A percentile compares a stretch with the other conserved stretches of the same genome.
Evolutionary conservation across 441 rosid species (phyloP).

Genomic region (Arabidopsis lyrata): DNA sequence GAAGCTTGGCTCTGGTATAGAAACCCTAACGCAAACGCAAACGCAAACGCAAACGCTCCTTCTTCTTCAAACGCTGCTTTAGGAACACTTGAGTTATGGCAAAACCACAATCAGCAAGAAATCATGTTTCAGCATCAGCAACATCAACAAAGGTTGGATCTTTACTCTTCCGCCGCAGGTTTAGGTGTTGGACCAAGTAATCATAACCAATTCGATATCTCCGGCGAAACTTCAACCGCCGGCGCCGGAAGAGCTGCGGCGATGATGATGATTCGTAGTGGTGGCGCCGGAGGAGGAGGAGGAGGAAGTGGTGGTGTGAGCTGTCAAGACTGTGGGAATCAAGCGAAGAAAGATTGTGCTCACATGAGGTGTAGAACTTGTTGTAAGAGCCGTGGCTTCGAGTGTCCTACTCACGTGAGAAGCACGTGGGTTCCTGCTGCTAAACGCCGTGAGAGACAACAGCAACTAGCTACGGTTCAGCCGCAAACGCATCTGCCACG

Average conservation of each 20-base stretch:
- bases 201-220: conserved; percentile 55
- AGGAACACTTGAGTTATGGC: conserved; percentile 70
- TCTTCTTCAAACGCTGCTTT: conserved; percentile 44
- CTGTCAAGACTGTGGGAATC: conserved; percentile 90
- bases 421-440: conserved; percentile 97
- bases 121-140: conserved; percentile 54
- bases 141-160: conserved; percentile 67
- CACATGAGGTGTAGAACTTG: conserved; percentile 94
- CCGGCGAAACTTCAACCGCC: conserved; percentile 56
- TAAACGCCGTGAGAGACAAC: conserved; percentile 85
- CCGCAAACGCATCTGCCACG: conserved; percentile 40
- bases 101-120: conserved; percentile 60
- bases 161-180: conserved; percentile 72
- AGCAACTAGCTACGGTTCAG: conserved; percentile 52
- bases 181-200: conserved; percentile 73
- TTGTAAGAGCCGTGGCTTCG: conserved; percentile 93
- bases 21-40: conserved; percentile 53
- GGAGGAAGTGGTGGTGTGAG: conserved; percentile 50
- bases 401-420: conserved; percentile 82
- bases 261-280: conserved; percentile 60
- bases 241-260: conserved; percentile 55
- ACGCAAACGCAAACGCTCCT: conserved; percentile 45
- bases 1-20: conserved; percentile 76
- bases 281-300: conserved; percentile 37
- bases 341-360: conserved; percentile 82